Evolutionary conservation across 768 basidiomycete species (phyloP).

Genomic region (Tulasnella sp.): DNA sequence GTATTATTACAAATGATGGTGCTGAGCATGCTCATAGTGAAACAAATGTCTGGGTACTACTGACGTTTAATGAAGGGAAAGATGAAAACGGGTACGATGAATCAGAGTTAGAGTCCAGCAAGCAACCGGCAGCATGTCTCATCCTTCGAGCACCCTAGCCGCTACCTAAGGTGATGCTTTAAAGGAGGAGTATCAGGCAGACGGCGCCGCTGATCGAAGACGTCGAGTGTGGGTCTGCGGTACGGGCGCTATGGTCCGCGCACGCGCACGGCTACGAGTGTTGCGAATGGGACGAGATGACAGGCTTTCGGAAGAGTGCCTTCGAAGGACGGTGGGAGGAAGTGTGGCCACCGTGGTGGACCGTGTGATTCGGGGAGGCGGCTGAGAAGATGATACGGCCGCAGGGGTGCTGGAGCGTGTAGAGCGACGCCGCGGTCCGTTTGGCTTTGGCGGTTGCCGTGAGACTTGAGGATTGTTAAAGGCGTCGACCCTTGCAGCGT

Average conservation of each 20-base stretch:
- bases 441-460: background rate
- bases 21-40: background rate
- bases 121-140: background rate
- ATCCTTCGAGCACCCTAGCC: too few species aligned
- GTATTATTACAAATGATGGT: background rate
- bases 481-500: background rate
- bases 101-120: background rate
- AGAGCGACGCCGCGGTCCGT: background rate
- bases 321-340: background rate
- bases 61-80: background rate
- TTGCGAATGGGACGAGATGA: background rate
- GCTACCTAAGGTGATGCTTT: background rate
- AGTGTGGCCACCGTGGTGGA: background rate
- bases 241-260: background rate
- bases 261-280: background rate
- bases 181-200: background rate
- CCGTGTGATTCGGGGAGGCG: background rate
- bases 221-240: background rate
- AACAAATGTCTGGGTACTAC: slow-evolving; percentile 1
- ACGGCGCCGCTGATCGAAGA: background rate
- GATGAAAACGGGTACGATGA: background rate
- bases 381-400: background rate
- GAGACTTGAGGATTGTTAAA: background rate
- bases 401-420: background rate
- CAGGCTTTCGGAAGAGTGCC: background rate